A percentile compares a stretch with the other conserved stretches of the same genome.
phyloP scores from a whole-genome alignment of 108 stramenopile genomes.

The Skeletonema potamos region DNA sequence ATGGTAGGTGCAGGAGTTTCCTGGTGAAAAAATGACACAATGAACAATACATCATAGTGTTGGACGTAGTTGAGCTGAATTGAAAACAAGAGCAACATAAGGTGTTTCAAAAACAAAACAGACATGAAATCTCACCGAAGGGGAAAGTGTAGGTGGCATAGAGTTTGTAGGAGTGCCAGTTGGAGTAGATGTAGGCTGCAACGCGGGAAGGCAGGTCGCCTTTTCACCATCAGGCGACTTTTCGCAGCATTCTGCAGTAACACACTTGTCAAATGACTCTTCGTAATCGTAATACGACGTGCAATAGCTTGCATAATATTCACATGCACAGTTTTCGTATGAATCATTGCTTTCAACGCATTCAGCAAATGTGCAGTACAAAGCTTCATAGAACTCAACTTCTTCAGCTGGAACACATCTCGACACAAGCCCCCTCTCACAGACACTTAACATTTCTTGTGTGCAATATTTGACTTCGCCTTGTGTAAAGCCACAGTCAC shows the following conservation, averaged over 20 bases:
- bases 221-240: background rate
- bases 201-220: conserved; percentile 25
- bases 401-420: conserved; percentile 17
- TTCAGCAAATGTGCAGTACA: conserved; percentile 36
- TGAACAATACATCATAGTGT: background rate
- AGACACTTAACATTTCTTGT: conserved; percentile 20
- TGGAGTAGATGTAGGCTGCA: conserved; percentile 27
- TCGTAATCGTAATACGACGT: conserved; percentile 25
- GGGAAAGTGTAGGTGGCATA: background rate
- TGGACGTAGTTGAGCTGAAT: background rate
- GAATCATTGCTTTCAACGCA: conserved; percentile 17
- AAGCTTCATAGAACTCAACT: conserved; percentile 32
- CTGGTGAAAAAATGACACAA: conserved; percentile 1
- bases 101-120: background rate
- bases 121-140: conserved; percentile 14
- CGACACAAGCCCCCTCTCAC: conserved; percentile 7
- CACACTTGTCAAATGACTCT: conserved; percentile 24
- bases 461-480: conserved; percentile 22
- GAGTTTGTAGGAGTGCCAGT: conserved; percentile 11
- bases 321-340: conserved; percentile 26
- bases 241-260: conserved; percentile 33
- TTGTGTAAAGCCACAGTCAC: conserved; percentile 25
- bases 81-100: background rate
- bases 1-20: background rate
- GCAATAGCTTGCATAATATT: conserved; percentile 31